phyloP scores from a whole-genome alignment of 192 early-diverging fungal genomes.

The Coemansia sp. region DNA sequence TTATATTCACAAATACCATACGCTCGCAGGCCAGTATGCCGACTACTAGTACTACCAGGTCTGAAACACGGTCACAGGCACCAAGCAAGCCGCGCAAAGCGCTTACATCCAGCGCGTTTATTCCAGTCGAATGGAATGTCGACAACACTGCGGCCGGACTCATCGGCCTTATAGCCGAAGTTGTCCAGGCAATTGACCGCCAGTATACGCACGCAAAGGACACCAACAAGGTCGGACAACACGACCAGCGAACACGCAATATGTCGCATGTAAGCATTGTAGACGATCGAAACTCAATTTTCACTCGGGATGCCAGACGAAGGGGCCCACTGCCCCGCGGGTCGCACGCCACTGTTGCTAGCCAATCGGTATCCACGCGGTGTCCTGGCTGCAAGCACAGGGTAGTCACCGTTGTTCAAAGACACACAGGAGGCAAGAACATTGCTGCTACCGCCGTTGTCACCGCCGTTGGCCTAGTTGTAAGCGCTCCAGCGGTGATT shows the following conservation, averaged over 20 bases:
- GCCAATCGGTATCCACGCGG: conserved; percentile 26
- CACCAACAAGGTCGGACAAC: conserved; percentile 10
- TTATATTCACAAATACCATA: background rate
- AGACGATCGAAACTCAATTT: conserved; percentile 40
- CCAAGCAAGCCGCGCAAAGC: conserved; percentile 18
- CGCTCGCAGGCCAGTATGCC: conserved; percentile 6
- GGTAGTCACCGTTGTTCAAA: conserved; percentile 41
- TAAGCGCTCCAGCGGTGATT: conserved; percentile 40
- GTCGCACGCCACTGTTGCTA: conserved; percentile 30
- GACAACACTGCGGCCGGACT: conserved; percentile 24
- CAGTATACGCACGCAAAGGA: conserved; percentile 18
- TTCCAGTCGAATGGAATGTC: conserved; percentile 38
- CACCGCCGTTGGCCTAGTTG: conserved; percentile 37
- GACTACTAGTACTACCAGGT: background rate
- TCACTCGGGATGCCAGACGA: conserved; percentile 22
- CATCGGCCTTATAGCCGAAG: conserved; percentile 31
- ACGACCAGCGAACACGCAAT: conserved; percentile 11
- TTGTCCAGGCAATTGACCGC: conserved; percentile 39
- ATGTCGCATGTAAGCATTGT: conserved; percentile 31
- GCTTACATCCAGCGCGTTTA: conserved; percentile 45
- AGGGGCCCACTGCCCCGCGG: conserved; percentile 33
- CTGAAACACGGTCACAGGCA: conserved; percentile 2
- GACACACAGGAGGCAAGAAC: conserved; percentile 48
- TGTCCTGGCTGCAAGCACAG: conserved; percentile 38
- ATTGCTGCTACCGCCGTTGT: conserved; percentile 43